Percentiles rank a stretch among this genome's conserved stretches.
These are phyloP conservation scores for Pseudocercospora pini-densiflorae DNA, from an alignment of 2,329 filamentous ascomycete genomes.

Conservation along the genomic window DNA sequence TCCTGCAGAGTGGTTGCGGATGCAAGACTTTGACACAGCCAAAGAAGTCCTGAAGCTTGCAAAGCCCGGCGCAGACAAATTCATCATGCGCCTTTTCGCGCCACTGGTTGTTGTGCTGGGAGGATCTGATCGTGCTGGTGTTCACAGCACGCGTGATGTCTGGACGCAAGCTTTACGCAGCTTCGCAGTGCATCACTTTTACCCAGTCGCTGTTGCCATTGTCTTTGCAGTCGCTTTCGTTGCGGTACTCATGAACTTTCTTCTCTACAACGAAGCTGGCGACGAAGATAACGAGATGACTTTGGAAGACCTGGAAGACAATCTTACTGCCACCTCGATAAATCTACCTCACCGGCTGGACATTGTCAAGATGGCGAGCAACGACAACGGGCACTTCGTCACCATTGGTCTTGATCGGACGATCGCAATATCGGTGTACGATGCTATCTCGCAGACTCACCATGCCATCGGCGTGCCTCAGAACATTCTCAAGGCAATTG, in stretches of 20 bases:
- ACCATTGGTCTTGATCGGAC: slow-evolving; percentile 73
- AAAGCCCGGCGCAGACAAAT: slow-evolving; percentile 72
- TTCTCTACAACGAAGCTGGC: slow-evolving; percentile 68
- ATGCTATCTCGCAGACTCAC: slow-evolving; percentile 28
- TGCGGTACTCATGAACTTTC: slow-evolving; percentile 72
- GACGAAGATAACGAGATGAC: slow-evolving; percentile 49
- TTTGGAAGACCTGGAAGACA: slow-evolving; percentile 54
- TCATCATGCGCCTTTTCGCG: slow-evolving; percentile 74
- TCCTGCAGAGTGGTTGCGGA: slow-evolving; percentile 74
- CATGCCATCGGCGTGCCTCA: slow-evolving; percentile 24
- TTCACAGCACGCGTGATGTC: slow-evolving; percentile 46
- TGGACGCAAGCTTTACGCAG: slow-evolving; percentile 57
- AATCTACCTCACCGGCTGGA: slow-evolving; percentile 70
- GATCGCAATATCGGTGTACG: slow-evolving; percentile 49
- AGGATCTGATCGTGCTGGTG: slow-evolving; percentile 67
- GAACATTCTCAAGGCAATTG: slow-evolving; percentile 29
- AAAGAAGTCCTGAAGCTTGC: slow-evolving; percentile 76
- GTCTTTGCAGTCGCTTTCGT: slow-evolving; percentile 67
- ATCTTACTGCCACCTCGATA: slow-evolving; percentile 65
- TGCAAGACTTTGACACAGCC: slow-evolving; percentile 80
- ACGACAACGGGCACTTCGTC: slow-evolving; percentile 66
- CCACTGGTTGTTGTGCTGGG: slow-evolving; percentile 74
- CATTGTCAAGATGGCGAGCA: slow-evolving; percentile 67
- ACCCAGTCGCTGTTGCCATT: slow-evolving; percentile 67
- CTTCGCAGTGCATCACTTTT: slow-evolving; percentile 67